Base-by-base conservation (phyloP, 345 rosid species). In the Luvunga scandens region DNA sequence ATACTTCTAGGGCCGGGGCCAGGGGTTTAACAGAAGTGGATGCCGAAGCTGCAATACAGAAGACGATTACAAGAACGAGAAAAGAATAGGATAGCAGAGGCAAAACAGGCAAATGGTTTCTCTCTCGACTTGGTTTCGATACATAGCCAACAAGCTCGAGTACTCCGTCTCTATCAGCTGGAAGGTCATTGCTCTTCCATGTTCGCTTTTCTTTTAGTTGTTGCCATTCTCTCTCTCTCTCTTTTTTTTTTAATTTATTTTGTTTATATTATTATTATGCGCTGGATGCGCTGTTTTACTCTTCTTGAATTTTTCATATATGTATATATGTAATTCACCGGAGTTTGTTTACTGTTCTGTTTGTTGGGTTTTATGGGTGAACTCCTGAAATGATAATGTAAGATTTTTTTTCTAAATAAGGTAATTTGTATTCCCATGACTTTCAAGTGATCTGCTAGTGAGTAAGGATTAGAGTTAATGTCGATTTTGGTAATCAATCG, bases 61-160 rank as follows among this genome's bases (percentile, higher is more conserved):
- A 45, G 16, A 45, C 50, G 28, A 21, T n/a, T n/a, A 27, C 25
- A 39, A 4, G 7, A 42, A 50, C 81, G 27, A 66, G 68, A 21
- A 53, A 19, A 3, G 13, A 12, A 24, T 33, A 18, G 68, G 36
- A 45, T 13, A 45, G 33, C 33, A 7, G 13, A 60, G 33, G 33
- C 18, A 16, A 7, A 5, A 9, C 8, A 42, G 75, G 76, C 73
- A 81, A 59, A 95, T 95, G 98, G 90, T 86, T 82, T 89, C 95
- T 73, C 78, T 87, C 60, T 78, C 93, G 80, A 93, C 97, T 53
- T 93, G 95, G 97, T 77, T 81, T 71, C 89, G 98, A 66, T 93
- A 95, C 89, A 10, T 91, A 71, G 87, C 76, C 65, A 84, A 84
- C 86, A 95, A 93, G 82, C 81, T 91, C 68, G 91, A 92, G 57